Base-by-base conservation (phyloP, 495 filamentous ascomycete genomes). In the Elasticomyces elasticus region DNA sequence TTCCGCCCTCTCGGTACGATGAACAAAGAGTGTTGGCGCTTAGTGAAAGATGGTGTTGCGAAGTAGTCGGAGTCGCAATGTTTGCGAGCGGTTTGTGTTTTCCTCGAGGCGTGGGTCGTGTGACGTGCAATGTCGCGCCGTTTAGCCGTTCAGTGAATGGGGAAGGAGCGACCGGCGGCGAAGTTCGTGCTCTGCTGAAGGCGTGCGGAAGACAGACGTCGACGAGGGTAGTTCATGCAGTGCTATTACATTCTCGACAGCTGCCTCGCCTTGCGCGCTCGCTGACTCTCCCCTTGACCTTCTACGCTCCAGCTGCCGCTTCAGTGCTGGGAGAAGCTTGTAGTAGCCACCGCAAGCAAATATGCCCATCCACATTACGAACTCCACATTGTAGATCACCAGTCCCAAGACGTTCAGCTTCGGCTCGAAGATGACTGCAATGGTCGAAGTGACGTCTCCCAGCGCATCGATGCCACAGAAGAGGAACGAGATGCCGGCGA, bases 401-500 rank as follows among this genome's bases (percentile, higher is more conserved):
- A 83, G 71, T 0, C 79, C 81, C 1, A 81, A 64, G 12, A 78
- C 62, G 62, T 82, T 71, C 20, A 82, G 65, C 24, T 59, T 66
- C 3, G 70, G 66, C 64, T 79, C 78, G 52, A 82, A 83, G 45
- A 83, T 65, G 33, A 85, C 67, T 5, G 81, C 82, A 12, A 81
- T 59, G 0, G 83, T 69, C 3, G 80, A 82, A 51, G 78, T 79
- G 0, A 83, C 52, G 67, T 85, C 81, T 0, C 80, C 81, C 1
- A 75, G 72, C 3, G 80, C 80, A 64, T 85, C 81, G 37, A 83
- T 81, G 0, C 66, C 79, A 0, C 82, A 79, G 59, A 83, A 85
- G 2, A 82, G 66, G 65, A 85, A 83, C 13, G 77, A 81, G 27
- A 85, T 83, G 7, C 81, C 81, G 1, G 78, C 71, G 12, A 83